Evolutionary conservation across 306 rosid species (phyloP), one percentile per base, ranked within the genome.

Genomic region (Fagus crenata): DNA sequence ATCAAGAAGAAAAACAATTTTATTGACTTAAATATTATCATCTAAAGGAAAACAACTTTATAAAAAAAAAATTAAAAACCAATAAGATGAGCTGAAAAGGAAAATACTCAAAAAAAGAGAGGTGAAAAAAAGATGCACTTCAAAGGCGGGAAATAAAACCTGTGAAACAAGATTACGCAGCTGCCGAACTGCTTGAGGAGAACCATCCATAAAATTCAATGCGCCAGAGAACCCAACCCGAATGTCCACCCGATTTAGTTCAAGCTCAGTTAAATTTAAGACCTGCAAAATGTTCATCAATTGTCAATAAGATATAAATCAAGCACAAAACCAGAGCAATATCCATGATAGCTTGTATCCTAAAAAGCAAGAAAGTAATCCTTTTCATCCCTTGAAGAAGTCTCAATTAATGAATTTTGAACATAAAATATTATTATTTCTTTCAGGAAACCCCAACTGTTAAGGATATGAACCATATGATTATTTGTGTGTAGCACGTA

Each of bases 161-260:
- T 95, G 99, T 36, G 99, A 95, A 80, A 91, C 97, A 80, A 95
- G 99, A 88, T 81, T 82, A 78, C 97, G 97, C 92, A 95, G 78
- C 81, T 95, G 99, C 79, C 99, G 85, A 72, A 95, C 97, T 43
- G 99, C 96, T 87, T 95, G 99, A 78, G 99, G 94, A 83, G 99
- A 92, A 63, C 99, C 97, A 87, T 95, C 91, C 99, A 95, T 95
- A 88, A 83, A 95, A 87, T 89, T 89, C 49, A 89, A 80, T 75
- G 99, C 90, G 71, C 97, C 99, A 7, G 97, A 89, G 81, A 92
- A 77, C 75, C 99, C 99, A 81, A 95, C 97, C 43, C 99, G 93
- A 43, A 95, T 88, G 85, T 95, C 99, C 84, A 95, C 97, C 74
- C 99, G 93, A 74, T 92, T 91, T 49, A 95, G 83, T 83, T 92